Conservation (phyloP, 495 filamentous ascomycete species). For the Penicillium arizonense region DNA sequence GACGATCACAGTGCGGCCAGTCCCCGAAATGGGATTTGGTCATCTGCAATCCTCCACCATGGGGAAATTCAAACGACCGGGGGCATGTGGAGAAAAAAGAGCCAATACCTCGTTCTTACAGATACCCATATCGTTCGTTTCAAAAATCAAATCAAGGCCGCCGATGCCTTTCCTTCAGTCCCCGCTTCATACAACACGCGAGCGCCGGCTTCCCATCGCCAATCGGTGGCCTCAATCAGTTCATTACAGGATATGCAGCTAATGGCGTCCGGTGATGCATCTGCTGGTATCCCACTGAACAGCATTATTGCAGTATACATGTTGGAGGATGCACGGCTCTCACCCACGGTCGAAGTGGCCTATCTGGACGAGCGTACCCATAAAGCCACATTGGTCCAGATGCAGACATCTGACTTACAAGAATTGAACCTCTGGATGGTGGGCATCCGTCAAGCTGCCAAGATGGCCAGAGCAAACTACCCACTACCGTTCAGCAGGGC, state of each 20-base stretch:
- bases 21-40: conserved; percentile 38
- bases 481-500: conserved; percentile 56
- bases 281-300: conserved; percentile 60
- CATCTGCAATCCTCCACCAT: conserved; percentile 56
- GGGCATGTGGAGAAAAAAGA: conserved; percentile 79
- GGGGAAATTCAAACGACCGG: conserved; percentile 79
- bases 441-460: conserved; percentile 60
- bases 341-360: conserved; percentile 76
- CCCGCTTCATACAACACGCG: conserved; percentile 39
- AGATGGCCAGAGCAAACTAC: conserved; percentile 52
- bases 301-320: conserved; percentile 76
- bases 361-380: conserved; percentile 71
- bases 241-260: conserved; percentile 63
- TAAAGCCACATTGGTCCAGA: conserved; percentile 57
- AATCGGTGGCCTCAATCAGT: conserved; percentile 57
- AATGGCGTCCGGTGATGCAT: conserved; percentile 45
- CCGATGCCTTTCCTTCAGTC: conserved; percentile 61
- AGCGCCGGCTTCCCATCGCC: conserved; percentile 39
- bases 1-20: conserved; percentile 30
- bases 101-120: conserved; percentile 89
- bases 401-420: conserved; percentile 70
- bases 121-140: conserved; percentile 79
- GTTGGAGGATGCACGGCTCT: conserved; percentile 74
- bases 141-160: conserved; percentile 69
- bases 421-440: conserved; percentile 76